Conservation (phyloP, 441 rosid genomes). For the Gossypium schwendimanii region DNA sequence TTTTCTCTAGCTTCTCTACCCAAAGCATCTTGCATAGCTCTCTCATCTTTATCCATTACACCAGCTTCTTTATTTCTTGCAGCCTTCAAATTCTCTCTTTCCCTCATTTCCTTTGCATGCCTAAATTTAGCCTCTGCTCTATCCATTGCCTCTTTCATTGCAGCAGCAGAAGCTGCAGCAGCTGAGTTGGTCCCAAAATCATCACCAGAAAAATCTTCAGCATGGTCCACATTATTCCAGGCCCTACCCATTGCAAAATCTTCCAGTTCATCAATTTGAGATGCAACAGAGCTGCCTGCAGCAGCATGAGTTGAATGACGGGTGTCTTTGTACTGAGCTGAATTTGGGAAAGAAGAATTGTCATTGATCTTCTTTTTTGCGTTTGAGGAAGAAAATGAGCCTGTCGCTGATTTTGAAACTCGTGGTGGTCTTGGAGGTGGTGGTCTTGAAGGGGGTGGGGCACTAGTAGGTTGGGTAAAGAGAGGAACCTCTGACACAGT, state of each 20-base stretch:
- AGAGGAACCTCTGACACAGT: slow-evolving; percentile 89
- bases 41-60: slow-evolving; percentile 44
- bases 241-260: slow-evolving; percentile 52
- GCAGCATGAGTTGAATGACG: slow-evolving; percentile 32
- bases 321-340: slow-evolving; percentile 37
- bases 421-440: slow-evolving; percentile 85
- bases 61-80: slow-evolving; percentile 58
- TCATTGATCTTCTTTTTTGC: slow-evolving; percentile 41
- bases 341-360: slow-evolving; percentile 38
- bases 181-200: slow-evolving; percentile 45
- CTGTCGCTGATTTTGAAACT: slow-evolving; percentile 30
- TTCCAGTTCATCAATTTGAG: slow-evolving; percentile 62
- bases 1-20: slow-evolving; percentile 62
- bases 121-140: slow-evolving; percentile 88
- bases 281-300: slow-evolving; percentile 29
- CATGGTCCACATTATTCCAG: slow-evolving; percentile 34
- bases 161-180: slow-evolving; percentile 79
- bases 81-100: slow-evolving; percentile 62
- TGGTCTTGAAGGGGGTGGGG: slow-evolving; percentile 94
- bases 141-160: slow-evolving; percentile 92
- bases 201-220: slow-evolving; percentile 40
- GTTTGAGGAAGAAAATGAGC: slow-evolving; percentile 32
- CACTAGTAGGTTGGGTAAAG: slow-evolving; percentile 67
- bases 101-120: slow-evolving; percentile 77
- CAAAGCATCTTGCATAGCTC: slow-evolving; percentile 34